These are phyloP conservation scores for Apiospora rasikravindrae DNA, from an alignment of 2,329 filamentous ascomycete species.

Conservation along the genomic window DNA sequence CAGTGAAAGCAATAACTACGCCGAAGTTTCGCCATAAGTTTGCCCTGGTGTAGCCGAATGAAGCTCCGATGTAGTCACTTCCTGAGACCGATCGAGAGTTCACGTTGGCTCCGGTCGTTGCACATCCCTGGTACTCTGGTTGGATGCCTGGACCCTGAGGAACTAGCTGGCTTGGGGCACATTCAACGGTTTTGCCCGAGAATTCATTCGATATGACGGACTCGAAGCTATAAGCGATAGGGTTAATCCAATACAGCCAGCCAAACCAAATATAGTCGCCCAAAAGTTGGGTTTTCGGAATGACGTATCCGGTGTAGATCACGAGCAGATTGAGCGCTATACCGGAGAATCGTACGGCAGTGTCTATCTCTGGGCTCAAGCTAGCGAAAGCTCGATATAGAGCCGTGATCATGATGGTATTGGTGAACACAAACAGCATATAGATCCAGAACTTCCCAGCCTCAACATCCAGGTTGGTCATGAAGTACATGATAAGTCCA, in stretches of 20 bases:
- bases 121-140: conserved; percentile 59
- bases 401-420: conserved; percentile 36
- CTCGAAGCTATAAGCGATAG: conserved; percentile 70
- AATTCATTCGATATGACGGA: conserved; percentile 62
- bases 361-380: conserved; percentile 52
- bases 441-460: conserved; percentile 72
- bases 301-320: conserved; percentile 71
- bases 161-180: conserved; percentile 50
- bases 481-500: conserved; percentile 77
- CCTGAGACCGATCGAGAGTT: conserved; percentile 58
- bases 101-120: conserved; percentile 55
- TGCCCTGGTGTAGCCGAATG: conserved; percentile 59
- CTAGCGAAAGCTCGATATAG: conserved; percentile 41
- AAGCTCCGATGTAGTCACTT: conserved; percentile 56
- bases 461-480: conserved; percentile 71
- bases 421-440: conserved; percentile 58
- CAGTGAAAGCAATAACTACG: conserved; percentile 75
- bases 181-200: conserved; percentile 56
- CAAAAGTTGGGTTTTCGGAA: conserved; percentile 61
- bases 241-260: conserved; percentile 71
- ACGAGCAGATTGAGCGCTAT: conserved; percentile 65
- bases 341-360: conserved; percentile 64
- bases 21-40: conserved; percentile 80
- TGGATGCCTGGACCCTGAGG: conserved; percentile 48
- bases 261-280: conserved; percentile 71